Evolutionary conservation across 1,139 yeast genomes (phyloP).

Genomic region (Yamadazyma trypodendri): DNA sequence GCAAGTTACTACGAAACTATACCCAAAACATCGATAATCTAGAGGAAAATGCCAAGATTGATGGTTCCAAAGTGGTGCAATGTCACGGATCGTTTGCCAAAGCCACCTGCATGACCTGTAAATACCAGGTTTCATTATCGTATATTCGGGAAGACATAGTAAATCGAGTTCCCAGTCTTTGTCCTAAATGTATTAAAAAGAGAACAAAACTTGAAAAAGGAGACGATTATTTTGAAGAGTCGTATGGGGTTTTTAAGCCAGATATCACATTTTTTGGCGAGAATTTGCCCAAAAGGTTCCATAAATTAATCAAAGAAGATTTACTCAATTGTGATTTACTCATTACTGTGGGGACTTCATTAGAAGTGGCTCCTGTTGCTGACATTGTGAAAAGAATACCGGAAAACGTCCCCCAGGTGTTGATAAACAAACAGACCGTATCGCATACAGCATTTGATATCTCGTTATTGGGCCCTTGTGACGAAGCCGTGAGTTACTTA

Average conservation of each 20-base stretch:
- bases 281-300: slow-evolving; percentile 73
- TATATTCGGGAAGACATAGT: slow-evolving; percentile 62
- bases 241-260: slow-evolving; percentile 91
- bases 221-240: slow-evolving; percentile 31
- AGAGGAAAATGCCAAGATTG: slow-evolving; percentile 81
- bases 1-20: slow-evolving; percentile 80
- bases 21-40: slow-evolving; percentile 94
- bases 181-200: slow-evolving; percentile 62
- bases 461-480: slow-evolving; percentile 80
- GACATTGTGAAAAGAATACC: slow-evolving; percentile 80
- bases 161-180: slow-evolving; percentile 61
- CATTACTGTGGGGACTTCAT: slow-evolving; percentile 88
- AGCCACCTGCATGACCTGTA: slow-evolving; percentile 86
- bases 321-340: slow-evolving; percentile 72
- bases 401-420: slow-evolving; percentile 72
- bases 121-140: slow-evolving; percentile 65
- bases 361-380: slow-evolving; percentile 95
- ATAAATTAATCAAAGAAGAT: slow-evolving; percentile 58
- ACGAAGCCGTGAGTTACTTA: slow-evolving; percentile 74
- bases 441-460: slow-evolving; percentile 80
- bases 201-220: slow-evolving; percentile 33
- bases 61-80: slow-evolving; percentile 71
- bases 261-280: slow-evolving; percentile 96
- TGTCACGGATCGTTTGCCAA: slow-evolving; percentile 96
- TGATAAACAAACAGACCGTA: slow-evolving; percentile 81